Conservation (phyloP, 1,284 basidiomycete species). For the Ustilago sp. region DNA sequence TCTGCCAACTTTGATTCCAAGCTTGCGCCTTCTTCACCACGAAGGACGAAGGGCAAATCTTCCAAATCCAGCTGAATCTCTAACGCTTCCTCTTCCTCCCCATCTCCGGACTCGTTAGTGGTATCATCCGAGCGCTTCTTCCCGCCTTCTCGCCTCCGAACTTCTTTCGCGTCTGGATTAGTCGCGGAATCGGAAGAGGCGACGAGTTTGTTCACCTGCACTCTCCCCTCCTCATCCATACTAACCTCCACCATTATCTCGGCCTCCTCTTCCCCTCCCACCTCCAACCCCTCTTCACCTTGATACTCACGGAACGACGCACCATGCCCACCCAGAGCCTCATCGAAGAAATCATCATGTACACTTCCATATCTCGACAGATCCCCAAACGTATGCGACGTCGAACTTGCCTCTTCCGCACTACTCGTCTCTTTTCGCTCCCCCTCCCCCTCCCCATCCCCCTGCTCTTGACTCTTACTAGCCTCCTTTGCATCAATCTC, state of each 20-base stretch:
- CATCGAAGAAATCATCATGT: conserved; percentile 51
- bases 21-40: conserved; percentile 16
- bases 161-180: conserved; percentile 2
- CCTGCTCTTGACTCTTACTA: too few species aligned
- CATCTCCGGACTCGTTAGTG: neutral
- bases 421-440: neutral
- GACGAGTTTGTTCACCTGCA: conserved; percentile 19
- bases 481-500: conserved; percentile 1
- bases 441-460: neutral
- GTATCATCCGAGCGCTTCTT: conserved; percentile 31
- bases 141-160: conserved; percentile 13
- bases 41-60: conserved; percentile 32
- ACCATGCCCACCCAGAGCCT: conserved; percentile 37
- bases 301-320: conserved; percentile 20
- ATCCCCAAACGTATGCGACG: conserved; percentile 49
- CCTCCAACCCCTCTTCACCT: conserved; percentile 7
- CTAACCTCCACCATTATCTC: conserved; percentile 27
- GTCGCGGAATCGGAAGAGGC: neutral
- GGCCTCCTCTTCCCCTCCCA: conserved; percentile 10
- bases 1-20: conserved; percentile 37
- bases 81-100: conserved; percentile 11
- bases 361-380: conserved; percentile 43
- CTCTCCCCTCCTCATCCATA: conserved; percentile 29
- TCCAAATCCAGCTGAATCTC: conserved; percentile 41
- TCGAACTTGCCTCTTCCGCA: conserved; percentile 2